A percentile compares a stretch with the other conserved stretches of the same genome.
These are phyloP conservation scores for Cladosporium sp. DNA, from an alignment of 2,329 filamentous ascomycete species.

Conservation along the genomic window DNA sequence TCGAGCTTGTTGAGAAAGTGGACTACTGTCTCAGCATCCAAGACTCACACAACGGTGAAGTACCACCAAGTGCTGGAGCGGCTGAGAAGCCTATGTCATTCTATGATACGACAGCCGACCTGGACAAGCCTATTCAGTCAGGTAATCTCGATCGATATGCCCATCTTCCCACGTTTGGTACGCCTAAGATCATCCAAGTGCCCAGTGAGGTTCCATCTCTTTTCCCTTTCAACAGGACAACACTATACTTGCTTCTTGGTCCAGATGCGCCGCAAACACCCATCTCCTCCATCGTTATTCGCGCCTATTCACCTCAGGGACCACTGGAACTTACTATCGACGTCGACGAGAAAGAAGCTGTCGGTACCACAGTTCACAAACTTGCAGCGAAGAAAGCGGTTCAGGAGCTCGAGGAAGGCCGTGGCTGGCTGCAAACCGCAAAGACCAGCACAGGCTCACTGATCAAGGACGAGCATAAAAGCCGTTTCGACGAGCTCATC, in stretches of 20 bases:
- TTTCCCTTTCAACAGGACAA: conserved; percentile 66
- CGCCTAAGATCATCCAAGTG: conserved; percentile 63
- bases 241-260: conserved; percentile 65
- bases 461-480: conserved; percentile 50
- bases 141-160: conserved; percentile 42
- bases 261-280: conserved; percentile 49
- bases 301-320: conserved; percentile 57
- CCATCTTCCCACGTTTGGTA: conserved; percentile 53
- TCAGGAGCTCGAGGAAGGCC: conserved; percentile 67
- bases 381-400: conserved; percentile 68
- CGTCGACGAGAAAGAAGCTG: conserved; percentile 50
- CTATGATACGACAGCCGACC: conserved; percentile 54
- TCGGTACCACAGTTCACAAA: conserved; percentile 63
- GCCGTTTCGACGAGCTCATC: conserved; percentile 60
- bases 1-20: conserved; percentile 63
- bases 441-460: conserved; percentile 43
- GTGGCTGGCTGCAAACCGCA: conserved; percentile 63
- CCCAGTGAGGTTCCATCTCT: conserved; percentile 64
- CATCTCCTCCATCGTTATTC: conserved; percentile 59
- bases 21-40: conserved; percentile 49
- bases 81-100: conserved; percentile 55
- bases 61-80: conserved; percentile 15
- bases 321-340: conserved; percentile 66
- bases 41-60: conserved; percentile 1
- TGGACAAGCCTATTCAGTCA: conserved; percentile 40